A percentile compares a stretch with the other conserved stretches of the same genome.
phyloP scores from a whole-genome alignment of 495 filamentous ascomycete species.

The Penicillium psychrofluorescens region DNA sequence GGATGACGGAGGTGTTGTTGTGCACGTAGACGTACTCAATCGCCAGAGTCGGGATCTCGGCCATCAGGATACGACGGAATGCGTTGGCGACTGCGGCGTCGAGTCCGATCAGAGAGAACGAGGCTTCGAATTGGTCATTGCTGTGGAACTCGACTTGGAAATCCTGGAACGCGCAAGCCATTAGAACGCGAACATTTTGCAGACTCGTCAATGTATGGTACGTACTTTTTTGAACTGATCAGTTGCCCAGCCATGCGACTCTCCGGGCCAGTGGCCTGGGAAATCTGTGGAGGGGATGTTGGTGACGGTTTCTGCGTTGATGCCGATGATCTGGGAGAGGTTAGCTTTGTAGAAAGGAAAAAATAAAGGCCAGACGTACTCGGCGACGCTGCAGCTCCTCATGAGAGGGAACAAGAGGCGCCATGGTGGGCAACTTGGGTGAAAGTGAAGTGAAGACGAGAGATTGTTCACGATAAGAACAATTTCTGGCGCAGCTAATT shows the following conservation, averaged over 20 bases:
- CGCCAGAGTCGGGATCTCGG: conserved; percentile 88
- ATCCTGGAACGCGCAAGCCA: conserved; percentile 27
- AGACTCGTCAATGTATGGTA: not conserved
- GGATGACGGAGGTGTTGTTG: conserved; percentile 95
- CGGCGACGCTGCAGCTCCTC: conserved; percentile 44
- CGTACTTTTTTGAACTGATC: conserved; percentile 58
- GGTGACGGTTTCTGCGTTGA: conserved; percentile 82
- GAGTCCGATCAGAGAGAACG: conserved; percentile 85
- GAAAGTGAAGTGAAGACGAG: conserved; percentile 21
- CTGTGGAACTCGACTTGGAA: conserved; percentile 78
- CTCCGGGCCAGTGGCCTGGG: conserved; percentile 82
- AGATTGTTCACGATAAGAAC: conserved; percentile 26
- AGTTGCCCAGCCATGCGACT: conserved; percentile 84
- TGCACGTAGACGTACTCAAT: conserved; percentile 86
- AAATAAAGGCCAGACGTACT: conserved; percentile 21
- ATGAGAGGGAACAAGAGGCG: conserved; percentile 39
- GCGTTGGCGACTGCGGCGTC: conserved; percentile 95
- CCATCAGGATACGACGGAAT: conserved; percentile 93
- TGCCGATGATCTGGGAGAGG: conserved; percentile 63
- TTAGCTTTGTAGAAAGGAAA: conserved; percentile 3
- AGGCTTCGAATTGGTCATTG: conserved; percentile 63
- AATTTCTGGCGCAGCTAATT: conserved; percentile 27
- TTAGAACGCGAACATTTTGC: conserved; percentile 3
- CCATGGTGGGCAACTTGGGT: conserved; percentile 29
- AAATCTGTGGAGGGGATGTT: conserved; percentile 85